Evolutionary conservation across 2,329 filamentous ascomycete genomes (phyloP).

Genomic region (Colletotrichum phormii): DNA sequence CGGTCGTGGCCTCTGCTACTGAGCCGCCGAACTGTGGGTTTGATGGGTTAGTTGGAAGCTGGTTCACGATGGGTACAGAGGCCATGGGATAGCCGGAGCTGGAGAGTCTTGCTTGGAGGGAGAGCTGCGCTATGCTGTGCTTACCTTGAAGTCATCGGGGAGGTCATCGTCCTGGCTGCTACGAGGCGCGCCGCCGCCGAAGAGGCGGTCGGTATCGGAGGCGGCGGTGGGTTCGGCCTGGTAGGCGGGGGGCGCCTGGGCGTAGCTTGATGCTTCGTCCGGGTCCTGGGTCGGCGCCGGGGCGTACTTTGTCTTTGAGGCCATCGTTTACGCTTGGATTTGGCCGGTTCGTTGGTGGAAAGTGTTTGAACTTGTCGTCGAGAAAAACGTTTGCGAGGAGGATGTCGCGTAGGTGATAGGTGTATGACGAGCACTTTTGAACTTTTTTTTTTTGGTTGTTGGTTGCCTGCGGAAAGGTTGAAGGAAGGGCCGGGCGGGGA

Average conservation of each 20-base stretch:
- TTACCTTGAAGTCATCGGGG: constrained; percentile 95
- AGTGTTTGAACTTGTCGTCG: neutral
- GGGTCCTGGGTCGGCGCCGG: constrained; percentile 89
- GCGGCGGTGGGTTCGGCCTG: constrained; percentile 59
- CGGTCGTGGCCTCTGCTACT: constrained; percentile 91
- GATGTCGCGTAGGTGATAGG: neutral
- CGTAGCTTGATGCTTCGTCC: constrained; percentile 76
- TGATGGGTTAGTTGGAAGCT: constrained; percentile 26
- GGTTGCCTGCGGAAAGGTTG: constrained; percentile 7
- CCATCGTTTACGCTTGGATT: constrained; percentile 62
- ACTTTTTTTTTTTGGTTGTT: constrained; percentile 14
- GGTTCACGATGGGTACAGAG: neutral
- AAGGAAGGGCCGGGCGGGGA: neutral
- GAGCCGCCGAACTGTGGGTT: constrained; percentile 85
- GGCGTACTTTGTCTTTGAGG: constrained; percentile 83
- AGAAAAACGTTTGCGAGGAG: neutral
- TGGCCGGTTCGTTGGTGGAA: neutral
- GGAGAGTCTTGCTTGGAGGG: neutral
- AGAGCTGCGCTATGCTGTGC: neutral
- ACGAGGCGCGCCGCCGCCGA: constrained; percentile 76
- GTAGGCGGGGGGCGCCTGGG: constrained; percentile 88
- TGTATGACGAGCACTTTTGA: constrained; percentile 5
- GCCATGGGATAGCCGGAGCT: neutral
- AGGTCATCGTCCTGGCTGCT: constrained; percentile 85
- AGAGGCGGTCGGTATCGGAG: constrained; percentile 66